phyloP scores from a whole-genome alignment of 306 rosid species.

The Lathyrus aphaca region DNA sequence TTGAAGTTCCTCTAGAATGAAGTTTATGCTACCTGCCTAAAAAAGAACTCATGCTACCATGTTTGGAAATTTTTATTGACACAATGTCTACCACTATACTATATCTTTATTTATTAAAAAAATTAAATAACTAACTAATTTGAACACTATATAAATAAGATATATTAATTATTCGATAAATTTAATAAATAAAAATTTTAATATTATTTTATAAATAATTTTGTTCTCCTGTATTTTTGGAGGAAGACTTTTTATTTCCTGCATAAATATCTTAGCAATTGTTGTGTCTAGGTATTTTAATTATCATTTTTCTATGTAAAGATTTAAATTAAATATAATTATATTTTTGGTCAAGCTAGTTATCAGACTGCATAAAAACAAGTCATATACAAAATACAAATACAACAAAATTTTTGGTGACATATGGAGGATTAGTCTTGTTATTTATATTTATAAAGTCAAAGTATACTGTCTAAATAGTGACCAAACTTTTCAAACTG shows the following conservation, averaged over 20 bases:
- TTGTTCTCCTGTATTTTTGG: neutral
- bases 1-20: neutral
- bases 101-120: no score
- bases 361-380: neutral
- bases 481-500: slow-evolving; percentile 35
- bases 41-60: neutral
- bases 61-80: no score
- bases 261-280: slow-evolving; percentile 6
- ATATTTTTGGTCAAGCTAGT: slow-evolving; percentile 17
- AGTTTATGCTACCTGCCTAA: neutral
- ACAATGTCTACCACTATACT: no score
- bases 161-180: no score
- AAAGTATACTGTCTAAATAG: slow-evolving; percentile 16
- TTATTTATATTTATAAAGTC: slow-evolving; percentile 30
- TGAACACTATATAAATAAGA: no score
- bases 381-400: neutral
- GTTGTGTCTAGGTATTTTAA: neutral
- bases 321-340: neutral
- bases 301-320: neutral
- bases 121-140: no score
- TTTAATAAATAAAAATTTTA: no score
- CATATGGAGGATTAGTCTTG: slow-evolving; percentile 10
- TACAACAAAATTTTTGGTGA: slow-evolving; percentile 11
- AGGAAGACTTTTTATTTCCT: neutral
- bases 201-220: neutral